These are phyloP conservation scores for Mortierella sp. DNA, from an alignment of 371 early-diverging fungal genomes.

Conservation along the genomic window DNA sequence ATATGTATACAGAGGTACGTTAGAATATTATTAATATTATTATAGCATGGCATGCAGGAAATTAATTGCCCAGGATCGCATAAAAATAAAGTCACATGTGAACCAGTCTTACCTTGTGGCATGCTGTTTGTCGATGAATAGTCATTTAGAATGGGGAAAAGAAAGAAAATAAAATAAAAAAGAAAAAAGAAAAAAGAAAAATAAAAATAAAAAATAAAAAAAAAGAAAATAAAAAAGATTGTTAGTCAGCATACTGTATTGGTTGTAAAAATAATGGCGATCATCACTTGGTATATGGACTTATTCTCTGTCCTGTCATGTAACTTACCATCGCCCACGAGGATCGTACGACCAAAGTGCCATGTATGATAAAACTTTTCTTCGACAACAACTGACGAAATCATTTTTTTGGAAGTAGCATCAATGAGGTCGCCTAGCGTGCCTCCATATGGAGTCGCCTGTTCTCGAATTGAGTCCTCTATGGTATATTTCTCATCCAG, in stretches of 20 bases:
- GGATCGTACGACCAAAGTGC: conserved; percentile 40
- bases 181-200: neutral
- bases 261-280: too few species aligned
- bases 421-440: conserved; percentile 40
- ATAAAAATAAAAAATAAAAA: neutral
- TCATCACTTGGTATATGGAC: neutral
- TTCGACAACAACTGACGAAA: conserved; percentile 26
- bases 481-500: conserved; percentile 21
- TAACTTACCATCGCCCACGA: conserved; percentile 41
- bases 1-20: neutral
- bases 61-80: too few species aligned
- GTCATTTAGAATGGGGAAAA: neutral
- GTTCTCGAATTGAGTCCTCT: conserved; percentile 39
- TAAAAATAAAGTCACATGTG: too few species aligned
- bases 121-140: conserved; percentile 10
- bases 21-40: neutral
- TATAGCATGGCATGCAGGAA: too few species aligned
- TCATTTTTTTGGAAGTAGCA: conserved; percentile 32
- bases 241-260: neutral
- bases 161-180: neutral
- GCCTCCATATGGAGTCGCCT: conserved; percentile 36
- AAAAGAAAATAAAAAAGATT: neutral
- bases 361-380: conserved; percentile 48
- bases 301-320: neutral
- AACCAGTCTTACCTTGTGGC: conserved; percentile 34